phyloP scores from a whole-genome alignment of 306 rosid genomes.

The Quillaja saponaria region DNA sequence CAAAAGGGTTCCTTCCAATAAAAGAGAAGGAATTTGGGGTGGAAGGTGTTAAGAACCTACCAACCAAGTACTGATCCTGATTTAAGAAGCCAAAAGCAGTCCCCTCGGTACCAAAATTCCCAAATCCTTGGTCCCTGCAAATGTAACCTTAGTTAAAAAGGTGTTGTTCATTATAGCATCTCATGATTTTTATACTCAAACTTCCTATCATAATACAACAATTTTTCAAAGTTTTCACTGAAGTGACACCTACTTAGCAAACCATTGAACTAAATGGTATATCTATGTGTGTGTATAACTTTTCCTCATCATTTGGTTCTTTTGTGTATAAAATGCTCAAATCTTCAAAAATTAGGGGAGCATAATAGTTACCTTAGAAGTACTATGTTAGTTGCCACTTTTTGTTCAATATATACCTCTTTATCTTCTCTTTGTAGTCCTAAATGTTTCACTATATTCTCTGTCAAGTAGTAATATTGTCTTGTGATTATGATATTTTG shows the following conservation, averaged over 20 bases:
- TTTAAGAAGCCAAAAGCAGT: constrained; percentile 56
- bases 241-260: no score
- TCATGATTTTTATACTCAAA: no score
- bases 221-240: no score
- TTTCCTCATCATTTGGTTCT: no score
- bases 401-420: constrained; percentile 71
- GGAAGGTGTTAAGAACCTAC: constrained; percentile 53
- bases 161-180: background rate
- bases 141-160: constrained; percentile 1
- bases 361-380: constrained; percentile 59
- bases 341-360: background rate
- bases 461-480: no score
- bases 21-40: constrained; percentile 53
- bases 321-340: no score
- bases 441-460: no score
- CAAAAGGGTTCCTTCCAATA: constrained; percentile 82
- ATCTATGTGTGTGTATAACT: no score
- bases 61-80: constrained; percentile 54
- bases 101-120: constrained; percentile 45
- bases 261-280: no score
- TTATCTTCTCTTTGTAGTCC: no score
- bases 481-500: no score
- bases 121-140: constrained; percentile 66
- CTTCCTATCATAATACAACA: no score
- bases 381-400: constrained; percentile 53